phyloP scores from a whole-genome alignment of 192 early-diverging fungal species.

The Pecoramyces ruminantium region DNA sequence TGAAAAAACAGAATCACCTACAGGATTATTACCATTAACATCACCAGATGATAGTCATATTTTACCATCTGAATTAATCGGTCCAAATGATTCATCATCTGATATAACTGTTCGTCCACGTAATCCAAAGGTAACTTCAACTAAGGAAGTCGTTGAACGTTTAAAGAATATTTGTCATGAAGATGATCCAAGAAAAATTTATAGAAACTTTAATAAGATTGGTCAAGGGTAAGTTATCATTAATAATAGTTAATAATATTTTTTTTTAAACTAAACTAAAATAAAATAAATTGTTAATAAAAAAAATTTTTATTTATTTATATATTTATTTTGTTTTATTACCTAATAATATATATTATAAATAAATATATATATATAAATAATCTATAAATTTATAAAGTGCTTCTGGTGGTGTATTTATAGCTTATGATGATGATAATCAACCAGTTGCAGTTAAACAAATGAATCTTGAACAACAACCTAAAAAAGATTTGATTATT shows the following conservation, averaged over 20 bases:
- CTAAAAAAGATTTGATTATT: slow-evolving; percentile 91
- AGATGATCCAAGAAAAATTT: slow-evolving; percentile 65
- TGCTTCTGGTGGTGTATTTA: slow-evolving; percentile 87
- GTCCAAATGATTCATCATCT: slow-evolving; percentile 1
- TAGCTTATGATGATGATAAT: slow-evolving; percentile 48
- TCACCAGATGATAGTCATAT: neutral
- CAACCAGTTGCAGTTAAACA: slow-evolving; percentile 83
- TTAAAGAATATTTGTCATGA: slow-evolving; percentile 40
- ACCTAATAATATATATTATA: neutral
- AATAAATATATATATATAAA: neutral
- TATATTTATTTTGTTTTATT: too few species aligned
- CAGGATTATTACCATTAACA: neutral
- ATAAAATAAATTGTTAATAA: too few species aligned
- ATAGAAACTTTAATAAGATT: slow-evolving; percentile 74
- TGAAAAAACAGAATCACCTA: neutral
- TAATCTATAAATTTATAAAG: too few species aligned
- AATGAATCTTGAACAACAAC: slow-evolving; percentile 89
- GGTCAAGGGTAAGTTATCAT: slow-evolving; percentile 52
- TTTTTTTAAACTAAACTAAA: too few species aligned
- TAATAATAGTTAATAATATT: too few species aligned
- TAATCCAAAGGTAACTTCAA: slow-evolving; percentile 32
- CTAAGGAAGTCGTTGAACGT: slow-evolving; percentile 67
- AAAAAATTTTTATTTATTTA: too few species aligned
- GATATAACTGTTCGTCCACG: slow-evolving; percentile 31
- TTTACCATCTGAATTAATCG: slow-evolving; percentile 2